These are phyloP conservation scores for Debaryomyces hansenii DNA, from an alignment of 805 yeast genomes.

Conservation along the genomic window DNA sequence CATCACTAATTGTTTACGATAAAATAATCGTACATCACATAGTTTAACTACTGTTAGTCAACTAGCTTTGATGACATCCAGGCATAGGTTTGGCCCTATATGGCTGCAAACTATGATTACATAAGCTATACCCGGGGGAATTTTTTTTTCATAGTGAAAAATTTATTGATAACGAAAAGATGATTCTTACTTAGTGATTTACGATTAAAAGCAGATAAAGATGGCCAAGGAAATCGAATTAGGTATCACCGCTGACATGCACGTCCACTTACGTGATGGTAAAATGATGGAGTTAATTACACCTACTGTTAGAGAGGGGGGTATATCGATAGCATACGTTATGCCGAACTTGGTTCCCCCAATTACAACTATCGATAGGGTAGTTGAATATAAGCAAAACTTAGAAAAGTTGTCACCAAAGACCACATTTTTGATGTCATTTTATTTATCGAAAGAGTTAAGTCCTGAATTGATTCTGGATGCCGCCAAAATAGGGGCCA, in stretches of 20 bases:
- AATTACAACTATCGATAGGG: constrained; percentile 72
- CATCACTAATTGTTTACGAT: no score
- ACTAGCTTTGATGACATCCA: no score
- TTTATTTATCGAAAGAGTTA: constrained; percentile 73
- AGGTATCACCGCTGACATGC: constrained; percentile 86
- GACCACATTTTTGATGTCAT: constrained; percentile 89
- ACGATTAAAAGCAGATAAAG: neutral
- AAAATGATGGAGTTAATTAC: constrained; percentile 88
- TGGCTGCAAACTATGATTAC: neutral
- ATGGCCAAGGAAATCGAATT: constrained; percentile 42
- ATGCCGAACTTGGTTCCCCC: constrained; percentile 99
- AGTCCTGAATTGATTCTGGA: constrained; percentile 83
- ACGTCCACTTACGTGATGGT: constrained; percentile 94
- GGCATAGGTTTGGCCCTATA: no score
- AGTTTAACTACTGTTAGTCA: no score
- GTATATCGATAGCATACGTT: constrained; percentile 84
- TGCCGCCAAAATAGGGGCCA: constrained; percentile 69
- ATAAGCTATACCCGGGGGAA: neutral
- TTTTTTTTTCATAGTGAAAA: neutral
- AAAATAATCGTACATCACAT: no score
- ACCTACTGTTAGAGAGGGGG: constrained; percentile 89
- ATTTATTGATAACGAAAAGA: neutral
- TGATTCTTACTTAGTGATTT: neutral
- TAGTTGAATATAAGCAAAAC: constrained; percentile 62
- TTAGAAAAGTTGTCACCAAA: constrained; percentile 69